phyloP scores from a whole-genome alignment of 2,329 filamentous ascomycete genomes.

The Colletotrichum theobromicola region DNA sequence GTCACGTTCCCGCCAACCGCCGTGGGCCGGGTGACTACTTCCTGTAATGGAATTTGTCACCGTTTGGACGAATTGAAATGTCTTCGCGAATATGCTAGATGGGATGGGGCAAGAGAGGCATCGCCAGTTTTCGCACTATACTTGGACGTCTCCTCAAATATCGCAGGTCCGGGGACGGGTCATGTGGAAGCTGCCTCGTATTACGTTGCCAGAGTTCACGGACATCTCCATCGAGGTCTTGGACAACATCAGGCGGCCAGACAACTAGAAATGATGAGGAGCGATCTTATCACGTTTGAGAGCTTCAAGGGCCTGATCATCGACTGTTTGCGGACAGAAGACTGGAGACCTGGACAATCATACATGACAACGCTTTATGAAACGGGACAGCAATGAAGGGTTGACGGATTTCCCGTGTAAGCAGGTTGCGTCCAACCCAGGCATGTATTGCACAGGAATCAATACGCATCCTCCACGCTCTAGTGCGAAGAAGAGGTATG shows the following conservation, averaged over 20 bases:
- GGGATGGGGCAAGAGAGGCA: background rate
- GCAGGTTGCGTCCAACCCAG: background rate
- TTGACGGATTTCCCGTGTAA: background rate
- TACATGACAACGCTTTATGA: background rate
- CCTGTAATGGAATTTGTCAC: constrained; percentile 45
- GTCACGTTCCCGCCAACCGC: constrained; percentile 77
- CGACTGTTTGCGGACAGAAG: background rate
- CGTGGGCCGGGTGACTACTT: constrained; percentile 75
- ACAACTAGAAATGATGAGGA: background rate
- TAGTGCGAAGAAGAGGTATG: background rate
- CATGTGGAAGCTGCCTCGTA: background rate
- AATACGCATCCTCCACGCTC: background rate
- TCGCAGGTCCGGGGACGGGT: background rate
- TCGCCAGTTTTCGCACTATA: background rate
- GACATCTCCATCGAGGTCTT: background rate
- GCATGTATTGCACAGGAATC: background rate
- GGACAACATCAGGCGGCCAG: background rate
- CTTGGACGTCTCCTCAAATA: background rate
- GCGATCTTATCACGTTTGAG: background rate
- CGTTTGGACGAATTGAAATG: background rate
- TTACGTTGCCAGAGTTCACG: background rate
- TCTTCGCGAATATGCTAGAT: background rate
- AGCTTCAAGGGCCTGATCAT: background rate
- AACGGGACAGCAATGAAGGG: background rate
- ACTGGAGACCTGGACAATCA: background rate